A percentile compares a stretch with the other conserved stretches of the same genome.
phyloP scores from a whole-genome alignment of 208 protist genomes.

The Trichomonas vaginalis region DNA sequence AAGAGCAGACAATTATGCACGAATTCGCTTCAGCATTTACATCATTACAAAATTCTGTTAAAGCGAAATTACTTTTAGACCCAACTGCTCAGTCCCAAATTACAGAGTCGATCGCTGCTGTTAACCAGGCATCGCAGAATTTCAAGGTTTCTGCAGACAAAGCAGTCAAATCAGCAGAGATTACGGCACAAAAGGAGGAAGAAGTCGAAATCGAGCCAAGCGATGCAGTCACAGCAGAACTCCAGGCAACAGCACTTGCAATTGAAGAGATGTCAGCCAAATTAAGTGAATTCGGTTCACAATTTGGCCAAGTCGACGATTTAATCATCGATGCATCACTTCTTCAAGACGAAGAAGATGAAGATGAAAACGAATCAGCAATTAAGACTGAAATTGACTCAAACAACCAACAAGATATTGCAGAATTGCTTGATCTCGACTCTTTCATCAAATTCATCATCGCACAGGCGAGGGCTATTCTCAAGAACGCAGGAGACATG shows the following conservation, averaged over 20 bases:
- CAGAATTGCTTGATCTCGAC: not conserved
- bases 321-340: not conserved
- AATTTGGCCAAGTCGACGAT: not conserved
- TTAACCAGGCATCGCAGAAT: not conserved
- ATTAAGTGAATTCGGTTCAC: not conserved
- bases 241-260: not conserved
- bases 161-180: not conserved
- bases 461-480: not conserved
- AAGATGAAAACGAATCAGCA: not conserved
- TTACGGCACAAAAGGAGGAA: not conserved
- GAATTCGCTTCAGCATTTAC: not conserved
- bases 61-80: not conserved
- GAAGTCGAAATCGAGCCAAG: not conserved
- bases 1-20: not conserved
- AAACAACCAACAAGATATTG: not conserved
- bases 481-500: not conserved
- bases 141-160: not conserved
- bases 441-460: not conserved
- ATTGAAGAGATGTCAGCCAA: not conserved
- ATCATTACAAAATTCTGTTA: not conserved
- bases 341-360: not conserved
- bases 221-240: not conserved
- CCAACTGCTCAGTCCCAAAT: not conserved
- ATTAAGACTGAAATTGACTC: not conserved
- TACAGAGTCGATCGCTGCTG: not conserved